Evolutionary conservation across 2,329 filamentous ascomycete genomes (phyloP).

Genomic region (Penicillium sp.): DNA sequence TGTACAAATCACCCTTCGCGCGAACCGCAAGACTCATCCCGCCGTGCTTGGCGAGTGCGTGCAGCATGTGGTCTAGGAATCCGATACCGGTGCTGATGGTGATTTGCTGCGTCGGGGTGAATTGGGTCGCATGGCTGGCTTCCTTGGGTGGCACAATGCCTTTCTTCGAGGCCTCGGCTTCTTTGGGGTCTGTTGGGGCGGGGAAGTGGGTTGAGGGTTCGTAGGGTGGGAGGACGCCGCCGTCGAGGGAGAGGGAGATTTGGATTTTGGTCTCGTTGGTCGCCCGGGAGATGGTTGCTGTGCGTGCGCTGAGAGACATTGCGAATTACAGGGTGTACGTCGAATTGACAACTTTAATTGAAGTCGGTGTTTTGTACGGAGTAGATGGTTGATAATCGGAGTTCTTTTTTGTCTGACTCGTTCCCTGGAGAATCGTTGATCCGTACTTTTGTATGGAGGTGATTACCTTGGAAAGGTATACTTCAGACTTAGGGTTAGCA

Average conservation of each 20-base stretch:
- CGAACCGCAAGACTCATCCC: slow-evolving; percentile 85
- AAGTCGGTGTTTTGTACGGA: background rate
- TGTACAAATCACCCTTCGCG: slow-evolving; percentile 87
- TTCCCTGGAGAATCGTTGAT: slow-evolving; percentile 23
- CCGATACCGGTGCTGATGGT: slow-evolving; percentile 90
- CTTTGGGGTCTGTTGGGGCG: slow-evolving; percentile 56
- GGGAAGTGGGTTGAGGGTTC: slow-evolving; percentile 55
- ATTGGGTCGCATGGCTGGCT: slow-evolving; percentile 76
- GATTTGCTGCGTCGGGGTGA: slow-evolving; percentile 80
- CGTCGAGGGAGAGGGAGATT: slow-evolving; percentile 88
- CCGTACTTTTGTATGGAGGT: slow-evolving; percentile 14
- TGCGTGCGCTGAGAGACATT: slow-evolving; percentile 58
- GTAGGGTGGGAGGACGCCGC: slow-evolving; percentile 60
- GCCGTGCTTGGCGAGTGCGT: slow-evolving; percentile 91
- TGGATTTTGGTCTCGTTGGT: slow-evolving; percentile 99
- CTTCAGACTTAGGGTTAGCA: background rate
- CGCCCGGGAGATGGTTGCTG: slow-evolving; percentile 76
- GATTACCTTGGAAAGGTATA: slow-evolving; percentile 5
- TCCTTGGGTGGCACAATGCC: slow-evolving; percentile 41
- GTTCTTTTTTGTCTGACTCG: slow-evolving; percentile 19
- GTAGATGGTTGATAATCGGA: slow-evolving; percentile 16
- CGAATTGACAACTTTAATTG: background rate
- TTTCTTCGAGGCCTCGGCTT: slow-evolving; percentile 50
- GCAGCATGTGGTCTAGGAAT: slow-evolving; percentile 98
- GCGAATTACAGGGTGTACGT: slow-evolving; percentile 1